Conservation (phyloP, 2,329 filamentous ascomycete species). For the Cladosporium sp. region DNA sequence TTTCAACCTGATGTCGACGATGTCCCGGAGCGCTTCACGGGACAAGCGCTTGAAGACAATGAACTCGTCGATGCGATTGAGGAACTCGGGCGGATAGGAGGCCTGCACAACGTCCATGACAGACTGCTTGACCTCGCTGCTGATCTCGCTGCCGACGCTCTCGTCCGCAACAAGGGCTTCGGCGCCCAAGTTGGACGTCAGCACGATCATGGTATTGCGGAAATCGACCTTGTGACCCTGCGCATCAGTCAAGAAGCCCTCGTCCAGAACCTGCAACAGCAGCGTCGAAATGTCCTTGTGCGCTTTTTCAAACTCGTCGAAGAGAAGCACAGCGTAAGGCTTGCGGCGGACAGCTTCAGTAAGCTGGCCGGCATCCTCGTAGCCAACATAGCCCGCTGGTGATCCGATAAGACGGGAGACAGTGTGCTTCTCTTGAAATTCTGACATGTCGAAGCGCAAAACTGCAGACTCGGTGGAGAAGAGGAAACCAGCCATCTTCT, state of each 20-base stretch:
- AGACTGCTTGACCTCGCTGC: constrained; percentile 66
- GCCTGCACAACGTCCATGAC: constrained; percentile 84
- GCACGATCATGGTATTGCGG: constrained; percentile 90
- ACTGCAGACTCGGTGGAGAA: constrained; percentile 91
- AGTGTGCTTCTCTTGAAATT: constrained; percentile 97
- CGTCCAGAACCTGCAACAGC: constrained; percentile 89
- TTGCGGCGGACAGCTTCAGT: constrained; percentile 94
- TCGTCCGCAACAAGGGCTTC: constrained; percentile 69
- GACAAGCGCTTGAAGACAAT: constrained; percentile 91
- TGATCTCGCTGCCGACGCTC: constrained; percentile 46
- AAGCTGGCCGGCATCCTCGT: constrained; percentile 92
- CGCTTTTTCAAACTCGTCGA: constrained; percentile 97
- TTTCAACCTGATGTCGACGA: constrained; percentile 83
- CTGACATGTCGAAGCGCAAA: constrained; percentile 93
- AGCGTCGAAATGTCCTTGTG: constrained; percentile 91
- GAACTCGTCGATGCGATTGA: constrained; percentile 95
- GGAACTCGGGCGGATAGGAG: constrained; percentile 82
- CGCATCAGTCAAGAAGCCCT: constrained; percentile 90
- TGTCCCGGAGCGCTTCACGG: constrained; percentile 73
- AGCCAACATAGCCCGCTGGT: constrained; percentile 91
- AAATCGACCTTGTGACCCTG: constrained; percentile 98
- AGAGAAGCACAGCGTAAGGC: constrained; percentile 88
- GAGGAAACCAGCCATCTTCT: constrained; percentile 87
- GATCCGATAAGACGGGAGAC: constrained; percentile 88
- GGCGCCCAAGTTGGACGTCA: constrained; percentile 92